Base-by-base conservation (phyloP, 129 eudicot species). In the Escallonia rubra region DNA sequence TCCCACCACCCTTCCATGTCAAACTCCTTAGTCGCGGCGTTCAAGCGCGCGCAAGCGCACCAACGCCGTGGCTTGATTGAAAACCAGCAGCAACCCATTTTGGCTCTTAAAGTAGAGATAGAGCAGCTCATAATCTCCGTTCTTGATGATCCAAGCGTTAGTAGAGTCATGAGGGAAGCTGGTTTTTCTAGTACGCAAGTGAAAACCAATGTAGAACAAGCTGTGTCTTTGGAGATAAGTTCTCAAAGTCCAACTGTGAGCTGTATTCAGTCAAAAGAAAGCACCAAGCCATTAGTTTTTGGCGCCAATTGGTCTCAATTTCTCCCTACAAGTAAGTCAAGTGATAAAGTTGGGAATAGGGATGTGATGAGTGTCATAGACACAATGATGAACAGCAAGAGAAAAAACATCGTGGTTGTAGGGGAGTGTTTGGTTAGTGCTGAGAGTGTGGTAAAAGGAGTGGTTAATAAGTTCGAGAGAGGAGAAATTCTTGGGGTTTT, bases 81-180 rank as follows among this genome's bases (percentile, higher is more conserved):
- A 43, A 84, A 72, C 79, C 91, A 90, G 46, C 95, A 90, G 61
- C 97, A 90, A 77, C 92, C 96, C 49, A 86, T 86, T 10, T 58
- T 90, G 72, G 91, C 95, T 72, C 85, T 84, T 40, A 90, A 87
- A 72, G 86, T 90, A 48, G 97, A 87, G 87, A 74, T 88, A 40
- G 91, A 82, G 61, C 97, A 90, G 74, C 91, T 90, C 3, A 82
- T 87, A 0, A 74, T 87, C 16, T 90, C 97, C 47, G 87, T 90
- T 57, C 83, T 90, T 4, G 97, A 90, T 85, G 97, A 90, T 48
- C 97, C 97, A 41, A 90, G 97, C 76, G 95, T 90, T 70, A 90
- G 97, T 74, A 75, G 97, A 79, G 97, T 87, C 72, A 90, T 90
- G 97, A 80, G 97, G 42, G 97, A 90, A 72, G 97, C 97, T 41